Percentiles rank a stretch among this genome's conserved stretches.
These are phyloP conservation scores for Russula virescens DNA, from an alignment of 768 basidiomycete species.

Conservation along the genomic window DNA sequence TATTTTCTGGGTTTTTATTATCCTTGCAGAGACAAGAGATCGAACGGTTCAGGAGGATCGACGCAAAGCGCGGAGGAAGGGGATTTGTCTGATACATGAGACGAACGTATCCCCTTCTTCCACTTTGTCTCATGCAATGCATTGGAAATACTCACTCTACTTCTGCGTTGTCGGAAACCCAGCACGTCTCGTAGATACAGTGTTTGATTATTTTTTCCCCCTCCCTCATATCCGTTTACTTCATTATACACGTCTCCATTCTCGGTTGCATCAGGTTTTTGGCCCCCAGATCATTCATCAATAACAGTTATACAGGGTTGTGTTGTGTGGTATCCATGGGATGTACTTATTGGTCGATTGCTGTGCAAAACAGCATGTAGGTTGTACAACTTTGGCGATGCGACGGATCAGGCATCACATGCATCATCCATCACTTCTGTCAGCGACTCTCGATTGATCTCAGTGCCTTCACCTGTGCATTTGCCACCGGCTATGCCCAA, in stretches of 20 bases:
- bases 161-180: background rate
- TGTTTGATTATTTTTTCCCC: background rate
- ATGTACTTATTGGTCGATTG: background rate
- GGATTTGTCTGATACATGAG: conserved; percentile 64
- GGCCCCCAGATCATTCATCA: background rate
- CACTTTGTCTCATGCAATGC: background rate
- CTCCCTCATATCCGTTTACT: background rate
- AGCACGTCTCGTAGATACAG: background rate
- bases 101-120: background rate
- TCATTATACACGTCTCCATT: background rate
- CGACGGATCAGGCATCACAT: too few relatives aligned
- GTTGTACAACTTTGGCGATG: too few relatives aligned
- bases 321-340: background rate
- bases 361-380: too few relatives aligned
- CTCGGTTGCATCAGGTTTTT: background rate
- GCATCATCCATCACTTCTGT: background rate
- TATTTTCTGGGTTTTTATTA: background rate
- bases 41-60: conserved; percentile 84
- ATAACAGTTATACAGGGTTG: background rate
- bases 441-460: background rate
- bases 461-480: background rate
- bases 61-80: conserved; percentile 78
- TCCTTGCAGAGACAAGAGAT: conserved; percentile 60
- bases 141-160: background rate
- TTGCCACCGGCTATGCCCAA: conserved; percentile 34